phyloP scores from a whole-genome alignment of 1,284 basidiomycete genomes.

The Ceratobasidium sp. region DNA sequence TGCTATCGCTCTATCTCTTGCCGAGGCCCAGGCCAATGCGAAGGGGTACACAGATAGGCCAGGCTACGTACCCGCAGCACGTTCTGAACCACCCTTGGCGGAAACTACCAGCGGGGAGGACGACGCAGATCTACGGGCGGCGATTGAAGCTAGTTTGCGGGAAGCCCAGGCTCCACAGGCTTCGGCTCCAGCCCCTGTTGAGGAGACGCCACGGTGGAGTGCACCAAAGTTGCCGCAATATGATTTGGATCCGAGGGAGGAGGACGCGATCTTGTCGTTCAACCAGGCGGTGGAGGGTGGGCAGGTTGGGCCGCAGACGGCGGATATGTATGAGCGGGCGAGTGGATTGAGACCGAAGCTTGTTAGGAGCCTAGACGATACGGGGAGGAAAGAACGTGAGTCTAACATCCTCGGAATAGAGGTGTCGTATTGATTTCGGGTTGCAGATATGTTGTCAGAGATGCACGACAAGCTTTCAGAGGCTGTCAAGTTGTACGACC shows the following conservation, averaged over 20 bases:
- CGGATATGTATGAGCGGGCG: conserved; percentile 86
- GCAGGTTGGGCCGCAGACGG: conserved; percentile 53
- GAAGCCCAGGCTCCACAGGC: conserved; percentile 84
- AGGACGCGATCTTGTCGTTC: conserved; percentile 87
- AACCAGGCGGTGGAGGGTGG: conserved; percentile 82
- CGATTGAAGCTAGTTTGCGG: conserved; percentile 93
- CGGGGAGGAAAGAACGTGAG: conserved; percentile 85
- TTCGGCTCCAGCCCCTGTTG: conserved; percentile 68
- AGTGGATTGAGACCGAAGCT: conserved; percentile 83
- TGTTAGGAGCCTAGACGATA: conserved; percentile 85
- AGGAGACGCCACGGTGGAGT: conserved; percentile 48
- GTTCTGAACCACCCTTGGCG: conserved; percentile 76
- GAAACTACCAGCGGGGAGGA: conserved; percentile 68
- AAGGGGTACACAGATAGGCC: conserved; percentile 50
- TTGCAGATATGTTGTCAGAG: conserved; percentile 80
- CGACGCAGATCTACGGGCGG: conserved; percentile 91
- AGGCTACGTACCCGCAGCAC: conserved; percentile 74
- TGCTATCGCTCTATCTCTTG: conserved; percentile 91
- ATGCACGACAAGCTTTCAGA: conserved; percentile 95
- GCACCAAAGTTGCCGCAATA: conserved; percentile 70
- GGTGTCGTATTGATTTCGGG: background rate
- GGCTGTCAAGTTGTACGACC: conserved; percentile 90
- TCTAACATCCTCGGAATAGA: conserved; percentile 47
- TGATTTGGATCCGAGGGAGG: conserved; percentile 81
- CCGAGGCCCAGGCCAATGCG: conserved; percentile 60